Conservation (phyloP, 2,329 filamentous ascomycete genomes). For the Cytospora schulzeri region DNA sequence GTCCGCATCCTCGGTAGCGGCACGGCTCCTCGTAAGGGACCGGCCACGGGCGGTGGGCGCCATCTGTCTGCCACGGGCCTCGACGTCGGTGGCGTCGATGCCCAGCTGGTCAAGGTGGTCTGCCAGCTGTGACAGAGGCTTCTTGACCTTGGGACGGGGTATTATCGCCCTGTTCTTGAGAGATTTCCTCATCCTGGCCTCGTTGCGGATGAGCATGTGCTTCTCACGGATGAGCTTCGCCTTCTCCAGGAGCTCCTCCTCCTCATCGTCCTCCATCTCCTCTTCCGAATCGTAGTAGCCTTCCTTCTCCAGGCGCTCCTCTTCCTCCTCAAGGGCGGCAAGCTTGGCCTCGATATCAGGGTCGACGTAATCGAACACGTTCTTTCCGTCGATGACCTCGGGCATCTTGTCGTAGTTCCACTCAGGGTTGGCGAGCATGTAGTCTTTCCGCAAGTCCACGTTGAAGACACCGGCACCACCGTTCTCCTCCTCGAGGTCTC, state of each 20-base stretch:
- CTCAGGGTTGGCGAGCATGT: conserved; percentile 81
- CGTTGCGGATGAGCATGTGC: conserved; percentile 87
- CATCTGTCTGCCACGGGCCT: conserved; percentile 70
- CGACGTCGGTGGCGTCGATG: conserved; percentile 76
- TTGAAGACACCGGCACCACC: conserved; percentile 96
- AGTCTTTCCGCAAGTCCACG: conserved; percentile 87
- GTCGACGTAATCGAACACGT: conserved; percentile 96
- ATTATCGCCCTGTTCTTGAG: conserved; percentile 97
- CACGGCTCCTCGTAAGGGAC: conserved; percentile 63
- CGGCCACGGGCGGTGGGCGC: conserved; percentile 69
- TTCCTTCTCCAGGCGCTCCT: conserved; percentile 87
- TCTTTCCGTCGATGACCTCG: conserved; percentile 92
- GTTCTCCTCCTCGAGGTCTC: conserved; percentile 87
- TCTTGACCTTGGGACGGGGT: conserved; percentile 77
- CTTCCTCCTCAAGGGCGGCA: conserved; percentile 88
- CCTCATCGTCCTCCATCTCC: conserved; percentile 83
- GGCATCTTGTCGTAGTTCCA: conserved; percentile 98
- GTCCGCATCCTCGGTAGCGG: conserved; percentile 65
- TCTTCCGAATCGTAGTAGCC: conserved; percentile 90
- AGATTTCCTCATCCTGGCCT: conserved; percentile 90
- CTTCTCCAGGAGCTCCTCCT: conserved; percentile 85
- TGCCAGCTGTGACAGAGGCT: conserved; percentile 85
- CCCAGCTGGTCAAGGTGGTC: conserved; percentile 82
- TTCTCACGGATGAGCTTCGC: conserved; percentile 96
- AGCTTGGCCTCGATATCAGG: conserved; percentile 95